Percentiles rank a stretch among this genome's conserved stretches.
Evolutionary conservation across 176 grass and related monocot genomes (phyloP).

Genomic region (Eragrostis nindensis): DNA sequence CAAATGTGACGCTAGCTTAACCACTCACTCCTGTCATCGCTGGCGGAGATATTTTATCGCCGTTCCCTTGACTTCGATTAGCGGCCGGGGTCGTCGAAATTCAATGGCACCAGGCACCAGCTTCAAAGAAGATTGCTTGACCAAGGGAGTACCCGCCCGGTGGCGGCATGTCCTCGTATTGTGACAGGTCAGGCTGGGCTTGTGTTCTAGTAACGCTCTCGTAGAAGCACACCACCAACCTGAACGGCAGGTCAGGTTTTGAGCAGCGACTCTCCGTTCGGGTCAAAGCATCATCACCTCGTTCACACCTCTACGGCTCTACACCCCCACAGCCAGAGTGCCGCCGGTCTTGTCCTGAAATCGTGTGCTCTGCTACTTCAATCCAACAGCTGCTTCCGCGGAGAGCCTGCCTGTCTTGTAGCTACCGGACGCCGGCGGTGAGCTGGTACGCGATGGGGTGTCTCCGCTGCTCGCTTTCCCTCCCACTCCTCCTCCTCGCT

Average conservation of each 20-base stretch:
- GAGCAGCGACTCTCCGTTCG: not conserved
- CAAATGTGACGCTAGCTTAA: not conserved
- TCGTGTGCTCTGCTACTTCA: conserved; percentile 7
- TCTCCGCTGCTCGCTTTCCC: not conserved
- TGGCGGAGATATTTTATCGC: conserved; percentile 9
- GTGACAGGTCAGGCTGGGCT: not conserved
- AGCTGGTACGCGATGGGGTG: conserved; percentile 17
- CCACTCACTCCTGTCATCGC: conserved; percentile 13
- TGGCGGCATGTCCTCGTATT: not conserved
- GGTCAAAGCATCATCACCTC: conserved; percentile 5
- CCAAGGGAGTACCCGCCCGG: too few relatives aligned
- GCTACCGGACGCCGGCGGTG: not conserved
- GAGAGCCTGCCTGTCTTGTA: not conserved
- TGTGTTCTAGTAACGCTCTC: not conserved
- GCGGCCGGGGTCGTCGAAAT: not conserved
- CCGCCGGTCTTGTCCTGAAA: not conserved
- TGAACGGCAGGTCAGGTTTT: not conserved
- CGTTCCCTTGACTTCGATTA: conserved; percentile 23
- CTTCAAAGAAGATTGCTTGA: too few relatives aligned
- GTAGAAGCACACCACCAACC: not conserved
- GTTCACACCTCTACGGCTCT: conserved; percentile 29
- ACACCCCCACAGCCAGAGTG: not conserved
- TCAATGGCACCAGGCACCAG: not conserved
- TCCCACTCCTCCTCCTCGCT: conserved; percentile 11
- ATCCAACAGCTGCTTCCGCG: not conserved